Conservation (phyloP, 1,139 yeast species). For the Protomyces inouyei region DNA sequence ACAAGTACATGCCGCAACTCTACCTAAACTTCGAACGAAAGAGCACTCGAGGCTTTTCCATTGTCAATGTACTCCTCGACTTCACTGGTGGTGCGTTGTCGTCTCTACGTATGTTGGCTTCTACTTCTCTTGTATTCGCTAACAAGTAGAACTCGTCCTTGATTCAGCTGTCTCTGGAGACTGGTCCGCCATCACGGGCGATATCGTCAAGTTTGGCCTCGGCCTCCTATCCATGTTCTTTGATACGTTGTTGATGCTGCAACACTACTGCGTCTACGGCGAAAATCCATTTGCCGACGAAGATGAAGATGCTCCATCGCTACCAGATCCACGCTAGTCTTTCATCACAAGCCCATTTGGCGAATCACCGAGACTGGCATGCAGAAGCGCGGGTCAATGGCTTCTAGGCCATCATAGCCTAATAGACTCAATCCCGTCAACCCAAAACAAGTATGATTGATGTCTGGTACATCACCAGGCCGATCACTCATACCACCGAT, state of each 20-base stretch:
- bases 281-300: background rate
- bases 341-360: background rate
- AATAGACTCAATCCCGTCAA: conserved; percentile 77
- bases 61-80: conserved; percentile 19
- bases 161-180: conserved; percentile 14
- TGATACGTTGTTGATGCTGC: conserved; percentile 2
- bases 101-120: background rate
- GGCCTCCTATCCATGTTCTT: conserved; percentile 11
- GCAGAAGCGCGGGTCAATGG: conserved; percentile 81
- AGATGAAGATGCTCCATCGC: background rate
- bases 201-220: conserved; percentile 16
- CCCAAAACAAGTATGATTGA: conserved; percentile 88
- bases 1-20: conserved; percentile 20
- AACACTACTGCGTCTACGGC: conserved; percentile 20
- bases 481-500: conserved; percentile 91
- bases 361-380: conserved; percentile 49
- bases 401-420: conserved; percentile 53
- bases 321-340: background rate
- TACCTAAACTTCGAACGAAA: conserved; percentile 7
- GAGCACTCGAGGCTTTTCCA: conserved; percentile 19
- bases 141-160: conserved; percentile 9
- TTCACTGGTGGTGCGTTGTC: conserved; percentile 20
- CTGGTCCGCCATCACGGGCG: conserved; percentile 18
- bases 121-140: background rate
- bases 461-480: conserved; percentile 85